Evolutionary conservation across 129 eudicot species (phyloP).

Genomic region (Artemisia annua): DNA sequence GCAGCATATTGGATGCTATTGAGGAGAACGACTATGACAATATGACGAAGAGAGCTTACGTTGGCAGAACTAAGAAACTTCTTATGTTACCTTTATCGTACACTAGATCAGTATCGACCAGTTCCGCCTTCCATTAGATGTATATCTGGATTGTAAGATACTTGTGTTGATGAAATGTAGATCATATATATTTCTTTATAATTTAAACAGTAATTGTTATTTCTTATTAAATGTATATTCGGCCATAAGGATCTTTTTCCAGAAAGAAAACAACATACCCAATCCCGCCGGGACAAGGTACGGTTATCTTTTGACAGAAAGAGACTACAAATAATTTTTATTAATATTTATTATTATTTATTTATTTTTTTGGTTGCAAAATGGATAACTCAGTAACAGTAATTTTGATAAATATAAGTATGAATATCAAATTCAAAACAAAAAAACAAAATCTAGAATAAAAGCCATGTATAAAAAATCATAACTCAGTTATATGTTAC

Average conservation of each 20-base stretch:
- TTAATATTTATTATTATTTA: not conserved
- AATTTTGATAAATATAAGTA: not conserved
- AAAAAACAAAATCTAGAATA: not conserved
- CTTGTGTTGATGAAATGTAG: constrained; percentile 17
- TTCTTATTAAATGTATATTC: too few relatives aligned
- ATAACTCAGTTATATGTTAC: too few relatives aligned
- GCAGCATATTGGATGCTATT: constrained; percentile 75
- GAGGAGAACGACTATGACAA: constrained; percentile 81
- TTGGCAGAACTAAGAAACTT: constrained; percentile 71
- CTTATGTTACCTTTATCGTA: constrained; percentile 71
- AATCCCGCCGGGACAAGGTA: too few relatives aligned
- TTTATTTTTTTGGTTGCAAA: too few relatives aligned
- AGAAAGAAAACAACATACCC: not conserved
- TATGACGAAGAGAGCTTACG: constrained; percentile 81
- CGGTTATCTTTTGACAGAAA: not conserved
- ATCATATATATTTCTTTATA: not conserved
- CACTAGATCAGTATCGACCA: too few relatives aligned
- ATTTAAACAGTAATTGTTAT: too few relatives aligned
- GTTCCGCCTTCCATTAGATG: constrained; percentile 28
- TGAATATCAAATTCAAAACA: not conserved
- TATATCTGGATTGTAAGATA: constrained; percentile 11
- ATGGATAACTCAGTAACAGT: not conserved
- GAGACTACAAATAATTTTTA: not conserved
- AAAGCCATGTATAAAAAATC: too few relatives aligned
- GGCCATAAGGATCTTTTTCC: constrained; percentile 16